Evolutionary conservation across 2,329 filamentous ascomycete species (phyloP), one percentile per base, ranked within the genome.

Genomic region (Fusarium hostae): DNA sequence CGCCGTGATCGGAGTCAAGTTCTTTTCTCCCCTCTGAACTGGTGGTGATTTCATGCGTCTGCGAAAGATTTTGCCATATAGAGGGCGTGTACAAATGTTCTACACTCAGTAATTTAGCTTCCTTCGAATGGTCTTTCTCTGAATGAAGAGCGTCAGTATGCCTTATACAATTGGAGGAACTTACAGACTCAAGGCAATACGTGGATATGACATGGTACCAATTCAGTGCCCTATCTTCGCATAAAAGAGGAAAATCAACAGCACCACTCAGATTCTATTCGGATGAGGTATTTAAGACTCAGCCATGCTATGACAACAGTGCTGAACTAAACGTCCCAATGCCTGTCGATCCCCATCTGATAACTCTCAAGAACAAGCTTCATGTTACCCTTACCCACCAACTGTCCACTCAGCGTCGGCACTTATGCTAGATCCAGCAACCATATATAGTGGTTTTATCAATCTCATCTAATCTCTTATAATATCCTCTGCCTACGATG

Each of bases 391-490:
- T 65, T 72, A 70, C 43, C 66, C 66, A 72, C 70, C 24, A 15
- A 26, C 47, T 48, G 58, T 41, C 70, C 70, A 72, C 70, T 56
- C 52, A 40, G 18, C 24, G 44, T 55, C 66, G 56, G 61, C 45
- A 66, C 45, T 70, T 39, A 59, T 54, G 22, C 61, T 62, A 18
- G 28, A 54, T 68, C 28, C 24, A 71, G 62, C 26, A 45, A 43
- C n/a, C 18, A 48, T 39, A 20, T 56, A 51, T 55, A 47, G 66
- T 59, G 65, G 32, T 47, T 40, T 74, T 73, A 73, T 73, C 71
- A 73, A 73, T 74, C 71, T 54, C 68, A 73, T 73, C 71, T 73
- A 73, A 73, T 73, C 71, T 72, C 22, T 57, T 64, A 37, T 43
- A 57, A 28, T 43, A 16, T 32, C 28, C 26, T 55, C 30, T n/a